Evolutionary conservation across 345 rosid genomes (phyloP).

Genomic region (Dipteronia sinensis): DNA sequence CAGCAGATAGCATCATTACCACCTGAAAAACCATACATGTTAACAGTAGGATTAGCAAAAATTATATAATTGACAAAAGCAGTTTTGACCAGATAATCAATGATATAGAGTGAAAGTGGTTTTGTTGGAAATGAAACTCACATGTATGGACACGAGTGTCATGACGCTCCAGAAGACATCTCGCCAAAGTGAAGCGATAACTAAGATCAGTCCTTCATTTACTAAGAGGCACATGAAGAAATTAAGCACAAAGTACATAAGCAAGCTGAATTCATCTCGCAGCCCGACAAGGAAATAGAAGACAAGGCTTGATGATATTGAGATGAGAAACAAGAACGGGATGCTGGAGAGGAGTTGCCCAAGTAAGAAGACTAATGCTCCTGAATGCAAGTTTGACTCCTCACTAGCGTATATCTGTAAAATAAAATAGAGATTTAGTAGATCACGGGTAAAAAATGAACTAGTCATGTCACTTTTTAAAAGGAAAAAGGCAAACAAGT

Average conservation of each 20-base stretch:
- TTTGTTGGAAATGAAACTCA: constrained; percentile 41
- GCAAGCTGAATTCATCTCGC: constrained; percentile 84
- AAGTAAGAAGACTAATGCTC: constrained; percentile 81
- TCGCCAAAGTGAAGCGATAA: constrained; percentile 65
- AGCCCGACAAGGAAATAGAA: constrained; percentile 92
- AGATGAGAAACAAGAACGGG: constrained; percentile 92
- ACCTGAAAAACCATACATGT: constrained; percentile 55
- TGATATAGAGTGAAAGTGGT: neutral
- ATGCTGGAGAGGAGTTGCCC: constrained; percentile 96
- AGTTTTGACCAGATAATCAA: neutral
- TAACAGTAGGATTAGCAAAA: constrained; percentile 3
- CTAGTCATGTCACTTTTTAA: neutral
- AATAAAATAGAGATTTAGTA: neutral
- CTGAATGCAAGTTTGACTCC: constrained; percentile 87
- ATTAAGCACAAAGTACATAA: constrained; percentile 98
- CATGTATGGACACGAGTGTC: constrained; percentile 62
- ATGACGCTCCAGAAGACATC: constrained; percentile 79
- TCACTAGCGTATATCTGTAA: constrained; percentile 80
- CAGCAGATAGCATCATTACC: constrained; percentile 96
- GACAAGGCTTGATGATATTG: constrained; percentile 94
- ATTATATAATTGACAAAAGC: neutral
- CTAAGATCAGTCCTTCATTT: constrained; percentile 88
- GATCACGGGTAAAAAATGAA: constrained; percentile 6
- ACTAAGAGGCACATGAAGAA: constrained; percentile 88
- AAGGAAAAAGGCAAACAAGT: neutral